Evolutionary conservation across 371 early-diverging fungal genomes (phyloP).

Genomic region (Chytridium lagenaria): DNA sequence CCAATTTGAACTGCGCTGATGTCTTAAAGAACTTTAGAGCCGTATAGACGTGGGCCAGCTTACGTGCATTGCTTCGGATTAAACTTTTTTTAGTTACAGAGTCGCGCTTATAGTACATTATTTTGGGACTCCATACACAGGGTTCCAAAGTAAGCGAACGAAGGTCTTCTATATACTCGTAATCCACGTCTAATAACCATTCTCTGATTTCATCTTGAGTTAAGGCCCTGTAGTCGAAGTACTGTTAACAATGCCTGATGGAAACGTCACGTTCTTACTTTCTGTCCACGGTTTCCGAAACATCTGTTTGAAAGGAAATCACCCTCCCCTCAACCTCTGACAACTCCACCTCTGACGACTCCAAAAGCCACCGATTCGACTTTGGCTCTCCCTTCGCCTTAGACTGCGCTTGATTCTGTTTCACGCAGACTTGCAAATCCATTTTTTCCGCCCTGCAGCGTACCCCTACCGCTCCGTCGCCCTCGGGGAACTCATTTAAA

Average conservation of each 20-base stretch:
- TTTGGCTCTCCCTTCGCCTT: slow-evolving; percentile 15
- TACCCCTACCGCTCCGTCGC: slow-evolving; percentile 49
- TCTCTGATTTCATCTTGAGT: slow-evolving; percentile 19
- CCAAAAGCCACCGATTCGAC: slow-evolving; percentile 35
- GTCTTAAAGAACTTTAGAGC: slow-evolving; percentile 44
- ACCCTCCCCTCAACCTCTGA: slow-evolving; percentile 50
- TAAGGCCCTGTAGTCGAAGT: too few species aligned
- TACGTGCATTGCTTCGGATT: not conserved
- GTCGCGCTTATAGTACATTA: slow-evolving; percentile 63
- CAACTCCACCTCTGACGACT: slow-evolving; percentile 44
- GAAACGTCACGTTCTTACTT: slow-evolving; percentile 2
- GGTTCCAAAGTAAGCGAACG: slow-evolving; percentile 61
- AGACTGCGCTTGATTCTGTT: slow-evolving; percentile 36
- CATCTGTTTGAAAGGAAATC: slow-evolving; percentile 23
- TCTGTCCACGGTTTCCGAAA: not conserved
- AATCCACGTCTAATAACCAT: slow-evolving; percentile 50
- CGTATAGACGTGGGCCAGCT: not conserved
- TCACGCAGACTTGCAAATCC: slow-evolving; percentile 46
- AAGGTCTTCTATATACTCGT: slow-evolving; percentile 28
- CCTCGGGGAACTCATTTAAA: slow-evolving; percentile 44
- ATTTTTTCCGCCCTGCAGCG: slow-evolving; percentile 50
- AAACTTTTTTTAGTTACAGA: not conserved
- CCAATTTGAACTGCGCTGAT: slow-evolving; percentile 63
- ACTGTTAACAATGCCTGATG: not conserved
- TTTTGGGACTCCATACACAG: slow-evolving; percentile 59